phyloP scores from a whole-genome alignment of 768 basidiomycete species.

The Gelatoporia subvermispora region DNA sequence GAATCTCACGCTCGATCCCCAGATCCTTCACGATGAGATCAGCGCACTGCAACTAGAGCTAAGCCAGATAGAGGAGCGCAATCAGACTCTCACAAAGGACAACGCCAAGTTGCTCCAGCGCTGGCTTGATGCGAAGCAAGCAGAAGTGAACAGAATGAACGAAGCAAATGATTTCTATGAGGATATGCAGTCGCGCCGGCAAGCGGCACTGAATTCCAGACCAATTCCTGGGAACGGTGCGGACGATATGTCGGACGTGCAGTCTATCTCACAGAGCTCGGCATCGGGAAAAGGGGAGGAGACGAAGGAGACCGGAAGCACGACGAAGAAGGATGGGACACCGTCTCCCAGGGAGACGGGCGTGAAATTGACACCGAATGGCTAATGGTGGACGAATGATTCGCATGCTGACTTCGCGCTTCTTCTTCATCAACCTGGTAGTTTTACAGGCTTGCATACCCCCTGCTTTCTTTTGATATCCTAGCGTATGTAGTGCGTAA shows the following conservation, averaged over 20 bases:
- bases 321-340: constrained; percentile 67
- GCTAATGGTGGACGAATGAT: constrained; percentile 58
- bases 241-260: constrained; percentile 14
- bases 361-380: constrained; percentile 89
- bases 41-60: constrained; percentile 88
- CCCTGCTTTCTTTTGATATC: constrained; percentile 20
- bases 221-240: constrained; percentile 24
- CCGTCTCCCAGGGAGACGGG: constrained; percentile 63
- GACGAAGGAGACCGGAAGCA: constrained; percentile 40
- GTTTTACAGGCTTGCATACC: constrained; percentile 18
- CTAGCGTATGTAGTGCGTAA: constrained; percentile 1
- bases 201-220: constrained; percentile 56
- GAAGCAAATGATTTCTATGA: constrained; percentile 88
- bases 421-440: constrained; percentile 1
- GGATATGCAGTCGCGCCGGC: constrained; percentile 72
- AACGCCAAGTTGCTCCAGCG: constrained; percentile 94
- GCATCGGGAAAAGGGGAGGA: constrained; percentile 70
- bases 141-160: constrained; percentile 93
- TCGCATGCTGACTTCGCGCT: constrained; percentile 7
- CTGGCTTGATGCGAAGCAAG: constrained; percentile 94
- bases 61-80: constrained; percentile 82
- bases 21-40: constrained; percentile 93
- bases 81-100: constrained; percentile 81
- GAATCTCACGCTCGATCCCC: neutral
- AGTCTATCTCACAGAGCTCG: constrained; percentile 28